These are phyloP conservation scores for Fusarium coicis DNA, from an alignment of 2,329 filamentous ascomycete species.

Conservation along the genomic window DNA sequence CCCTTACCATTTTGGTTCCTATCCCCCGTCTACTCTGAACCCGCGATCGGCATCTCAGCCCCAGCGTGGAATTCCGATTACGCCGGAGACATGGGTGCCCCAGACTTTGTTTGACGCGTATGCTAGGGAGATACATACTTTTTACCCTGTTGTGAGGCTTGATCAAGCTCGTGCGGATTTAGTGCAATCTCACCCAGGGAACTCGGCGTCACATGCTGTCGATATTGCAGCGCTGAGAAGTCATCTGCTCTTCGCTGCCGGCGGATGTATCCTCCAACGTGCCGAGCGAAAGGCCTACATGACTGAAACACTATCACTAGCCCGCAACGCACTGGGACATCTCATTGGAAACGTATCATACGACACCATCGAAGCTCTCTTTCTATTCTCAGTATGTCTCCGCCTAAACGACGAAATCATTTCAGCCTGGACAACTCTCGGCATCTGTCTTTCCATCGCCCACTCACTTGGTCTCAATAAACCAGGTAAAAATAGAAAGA, in stretches of 20 bases:
- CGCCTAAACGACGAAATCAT: constrained; percentile 6
- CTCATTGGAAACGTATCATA: neutral
- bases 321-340: neutral
- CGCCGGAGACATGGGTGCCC: neutral
- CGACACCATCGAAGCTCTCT: neutral
- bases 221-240: neutral
- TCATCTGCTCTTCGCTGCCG: neutral
- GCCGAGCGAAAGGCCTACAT: neutral
- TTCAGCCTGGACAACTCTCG: constrained; percentile 2
- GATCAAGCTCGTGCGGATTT: neutral
- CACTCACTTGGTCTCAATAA: neutral
- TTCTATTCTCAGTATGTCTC: neutral
- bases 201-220: fast-evolving
- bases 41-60: neutral
- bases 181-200: neutral
- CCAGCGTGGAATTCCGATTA: neutral
- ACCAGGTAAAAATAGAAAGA: fast-evolving
- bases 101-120: neutral
- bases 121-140: neutral
- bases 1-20: constrained; percentile 11
- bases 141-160: neutral
- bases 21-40: neutral
- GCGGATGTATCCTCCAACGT: neutral
- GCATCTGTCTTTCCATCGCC: neutral
- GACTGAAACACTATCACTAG: neutral